Percentiles rank a stretch among this genome's conserved stretches.
phyloP scores from a whole-genome alignment of 371 early-diverging fungal species.

The Rhizopus sp. region DNA sequence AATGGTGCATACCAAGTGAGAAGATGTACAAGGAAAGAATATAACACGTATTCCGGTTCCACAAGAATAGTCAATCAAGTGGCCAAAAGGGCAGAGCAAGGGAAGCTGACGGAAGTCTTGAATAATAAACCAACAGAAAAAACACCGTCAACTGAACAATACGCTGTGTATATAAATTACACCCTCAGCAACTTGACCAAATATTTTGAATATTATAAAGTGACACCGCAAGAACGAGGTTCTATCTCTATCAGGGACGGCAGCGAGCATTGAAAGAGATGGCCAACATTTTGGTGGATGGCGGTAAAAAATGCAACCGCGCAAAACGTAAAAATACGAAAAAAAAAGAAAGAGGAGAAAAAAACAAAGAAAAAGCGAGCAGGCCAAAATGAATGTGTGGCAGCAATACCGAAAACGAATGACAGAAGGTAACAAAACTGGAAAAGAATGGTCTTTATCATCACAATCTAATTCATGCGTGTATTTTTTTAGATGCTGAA shows the following conservation, averaged over 20 bases:
- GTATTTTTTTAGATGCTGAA: too few relatives aligned
- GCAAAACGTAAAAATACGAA: too few relatives aligned
- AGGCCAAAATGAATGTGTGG: too few relatives aligned
- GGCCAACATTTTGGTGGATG: background rate
- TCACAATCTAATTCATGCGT: too few relatives aligned
- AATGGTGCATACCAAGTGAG: too few relatives aligned
- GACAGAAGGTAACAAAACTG: too few relatives aligned
- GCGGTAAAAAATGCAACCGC: constrained; percentile 1
- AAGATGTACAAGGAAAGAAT: constrained; percentile 6
- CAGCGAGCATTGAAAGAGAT: constrained; percentile 3
- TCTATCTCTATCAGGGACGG: background rate
- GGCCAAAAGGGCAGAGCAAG: background rate
- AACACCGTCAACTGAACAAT: background rate
- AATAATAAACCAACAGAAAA: background rate
- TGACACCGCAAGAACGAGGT: background rate
- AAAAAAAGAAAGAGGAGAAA: too few relatives aligned
- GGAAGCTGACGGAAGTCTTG: background rate
- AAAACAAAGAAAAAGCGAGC: too few relatives aligned
- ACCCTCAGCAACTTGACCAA: background rate
- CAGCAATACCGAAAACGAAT: too few relatives aligned
- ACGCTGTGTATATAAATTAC: too few relatives aligned
- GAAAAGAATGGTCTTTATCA: too few relatives aligned
- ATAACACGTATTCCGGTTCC: background rate
- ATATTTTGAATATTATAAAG: background rate
- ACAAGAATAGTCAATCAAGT: background rate